Evolutionary conservation across 176 grass and related monocot species (phyloP).

Genomic region (Aechmea fasciata): DNA sequence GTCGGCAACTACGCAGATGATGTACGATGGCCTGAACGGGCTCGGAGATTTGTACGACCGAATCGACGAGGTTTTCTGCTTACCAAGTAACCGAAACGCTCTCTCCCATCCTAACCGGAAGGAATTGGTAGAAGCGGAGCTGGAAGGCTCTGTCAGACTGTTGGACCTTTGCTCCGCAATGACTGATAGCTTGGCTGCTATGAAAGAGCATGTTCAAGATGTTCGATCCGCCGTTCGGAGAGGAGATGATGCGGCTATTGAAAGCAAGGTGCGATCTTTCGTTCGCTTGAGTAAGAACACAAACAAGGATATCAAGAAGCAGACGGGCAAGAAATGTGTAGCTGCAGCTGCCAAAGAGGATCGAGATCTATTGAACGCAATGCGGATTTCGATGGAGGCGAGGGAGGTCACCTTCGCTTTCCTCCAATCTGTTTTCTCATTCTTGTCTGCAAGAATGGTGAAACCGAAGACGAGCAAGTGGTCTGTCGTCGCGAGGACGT

Average conservation of each 20-base stretch:
- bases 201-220: conserved; percentile 31
- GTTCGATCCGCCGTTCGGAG: conserved; percentile 25
- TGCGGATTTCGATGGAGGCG: conserved; percentile 26
- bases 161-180: conserved; percentile 36
- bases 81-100: conserved; percentile 13
- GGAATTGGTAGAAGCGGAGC: conserved; percentile 18
- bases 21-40: conserved; percentile 8
- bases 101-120: conserved; percentile 16
- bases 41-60: conserved; percentile 13
- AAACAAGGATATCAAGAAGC: conserved; percentile 41
- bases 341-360: conserved; percentile 12
- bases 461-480: conserved; percentile 29
- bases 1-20: conserved; percentile 2
- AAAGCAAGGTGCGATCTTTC: conserved; percentile 28
- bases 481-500: conserved; percentile 31
- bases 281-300: conserved; percentile 31
- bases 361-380: conserved; percentile 5
- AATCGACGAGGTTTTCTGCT: conserved; percentile 19
- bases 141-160: conserved; percentile 33
- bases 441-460: conserved; percentile 13
- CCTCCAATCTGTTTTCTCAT: conserved; percentile 20
- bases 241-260: conserved; percentile 17
- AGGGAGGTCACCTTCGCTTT: conserved; percentile 33
- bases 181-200: conserved; percentile 32
- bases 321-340: conserved; percentile 25